A percentile compares a stretch with the other conserved stretches of the same genome.
These are phyloP conservation scores for Secale cereale DNA, from an alignment of 176 grass and related monocot genomes.

Conservation along the genomic window DNA sequence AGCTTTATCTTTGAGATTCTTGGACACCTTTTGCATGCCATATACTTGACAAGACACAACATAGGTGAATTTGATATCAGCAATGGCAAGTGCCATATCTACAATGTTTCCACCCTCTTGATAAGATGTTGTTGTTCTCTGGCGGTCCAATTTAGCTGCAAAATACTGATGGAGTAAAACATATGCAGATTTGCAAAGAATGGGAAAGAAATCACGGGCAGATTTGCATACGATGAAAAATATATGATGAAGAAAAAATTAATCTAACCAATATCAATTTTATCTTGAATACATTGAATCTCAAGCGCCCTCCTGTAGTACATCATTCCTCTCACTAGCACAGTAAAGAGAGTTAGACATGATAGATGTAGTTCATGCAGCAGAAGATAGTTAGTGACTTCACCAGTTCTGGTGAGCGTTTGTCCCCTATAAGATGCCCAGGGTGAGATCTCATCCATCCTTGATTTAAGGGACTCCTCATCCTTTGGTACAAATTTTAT, in stretches of 20 bases:
- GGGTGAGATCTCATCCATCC: conserved; percentile 20
- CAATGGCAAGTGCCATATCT: conserved; percentile 44
- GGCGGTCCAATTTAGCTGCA: conserved; percentile 43
- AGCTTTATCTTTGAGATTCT: conserved; percentile 42
- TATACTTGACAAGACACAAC: conserved; percentile 94
- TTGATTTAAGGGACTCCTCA: conserved; percentile 18
- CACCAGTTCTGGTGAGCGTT: conserved; percentile 89
- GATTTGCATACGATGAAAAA: not conserved
- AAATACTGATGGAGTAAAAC: not conserved
- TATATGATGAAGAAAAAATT: not conserved
- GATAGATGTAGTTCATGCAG: not conserved
- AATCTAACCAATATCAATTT: conserved; percentile 41
- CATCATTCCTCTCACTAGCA: conserved; percentile 97
- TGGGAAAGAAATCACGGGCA: not conserved
- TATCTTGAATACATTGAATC: conserved; percentile 67
- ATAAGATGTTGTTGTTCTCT: conserved; percentile 28
- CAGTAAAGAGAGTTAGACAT: conserved; percentile 20
- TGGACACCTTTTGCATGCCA: conserved; percentile 75
- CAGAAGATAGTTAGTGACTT: not conserved
- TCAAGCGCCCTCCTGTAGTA: conserved; percentile 81
- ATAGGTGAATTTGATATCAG: conserved; percentile 98
- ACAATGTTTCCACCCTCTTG: not conserved
- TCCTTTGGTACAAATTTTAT: conserved; percentile 20
- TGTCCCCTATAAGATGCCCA: conserved; percentile 95
- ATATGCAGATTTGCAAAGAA: conserved; percentile 5